These are phyloP conservation scores for Solanum hybrid DNA, from an alignment of 305 asterid genomes.

Conservation along the genomic window DNA sequence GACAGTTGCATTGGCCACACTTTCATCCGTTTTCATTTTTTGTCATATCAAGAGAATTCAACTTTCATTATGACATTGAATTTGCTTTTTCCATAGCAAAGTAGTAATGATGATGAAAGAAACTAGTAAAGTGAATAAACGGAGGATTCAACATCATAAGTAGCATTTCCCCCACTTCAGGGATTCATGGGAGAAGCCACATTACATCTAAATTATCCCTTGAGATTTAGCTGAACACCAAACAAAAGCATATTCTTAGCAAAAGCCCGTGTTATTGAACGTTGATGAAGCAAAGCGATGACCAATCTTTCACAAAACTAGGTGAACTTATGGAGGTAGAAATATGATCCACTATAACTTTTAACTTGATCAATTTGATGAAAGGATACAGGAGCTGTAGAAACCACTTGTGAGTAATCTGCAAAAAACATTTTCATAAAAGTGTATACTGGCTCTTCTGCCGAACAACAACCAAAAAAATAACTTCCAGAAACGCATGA, in stretches of 20 bases:
- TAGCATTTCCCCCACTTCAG: background rate
- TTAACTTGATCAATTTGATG: background rate
- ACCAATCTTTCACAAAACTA: background rate
- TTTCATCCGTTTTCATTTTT: background rate
- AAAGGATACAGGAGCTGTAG: background rate
- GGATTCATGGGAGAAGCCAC: background rate
- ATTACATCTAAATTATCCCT: background rate
- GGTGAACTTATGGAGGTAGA: background rate
- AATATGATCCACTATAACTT: background rate
- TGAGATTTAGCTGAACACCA: background rate
- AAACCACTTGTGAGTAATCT: background rate
- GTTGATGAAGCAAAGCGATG: background rate
- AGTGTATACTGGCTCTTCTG: background rate
- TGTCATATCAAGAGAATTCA: background rate
- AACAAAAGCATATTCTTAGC: background rate
- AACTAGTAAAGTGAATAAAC: background rate
- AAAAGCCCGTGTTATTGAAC: background rate
- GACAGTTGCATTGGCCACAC: background rate
- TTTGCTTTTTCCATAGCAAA: background rate
- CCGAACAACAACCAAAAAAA: background rate
- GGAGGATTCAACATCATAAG: background rate
- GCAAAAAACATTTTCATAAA: background rate
- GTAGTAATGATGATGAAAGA: background rate
- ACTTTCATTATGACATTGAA: background rate
- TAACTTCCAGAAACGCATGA: background rate